Percentiles rank a stretch among this genome's conserved stretches.
These are phyloP conservation scores for Fusarium sp. DNA, from an alignment of 2,329 filamentous ascomycete species.

Conservation along the genomic window DNA sequence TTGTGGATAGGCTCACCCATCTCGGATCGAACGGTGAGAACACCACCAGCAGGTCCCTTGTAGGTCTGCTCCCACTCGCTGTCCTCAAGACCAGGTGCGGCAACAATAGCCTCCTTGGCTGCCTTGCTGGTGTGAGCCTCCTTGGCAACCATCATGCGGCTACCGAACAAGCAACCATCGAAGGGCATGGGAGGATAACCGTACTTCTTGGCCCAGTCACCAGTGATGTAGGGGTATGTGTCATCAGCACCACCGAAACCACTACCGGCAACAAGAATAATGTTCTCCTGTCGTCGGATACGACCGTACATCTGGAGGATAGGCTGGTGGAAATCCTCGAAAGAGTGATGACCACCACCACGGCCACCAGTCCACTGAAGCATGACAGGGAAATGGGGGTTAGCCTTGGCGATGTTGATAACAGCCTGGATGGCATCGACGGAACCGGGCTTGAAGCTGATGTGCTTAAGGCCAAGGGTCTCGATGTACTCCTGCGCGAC, in stretches of 20 bases:
- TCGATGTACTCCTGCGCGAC: conserved; percentile 94
- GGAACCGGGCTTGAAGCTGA: conserved; percentile 93
- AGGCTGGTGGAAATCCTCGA: conserved; percentile 94
- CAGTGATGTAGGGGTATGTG: conserved; percentile 92
- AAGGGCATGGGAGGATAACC: conserved; percentile 95
- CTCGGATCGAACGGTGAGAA: conserved; percentile 96
- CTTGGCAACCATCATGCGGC: conserved; percentile 94
- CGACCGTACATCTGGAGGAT: conserved; percentile 91
- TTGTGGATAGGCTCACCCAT: conserved; percentile 99
- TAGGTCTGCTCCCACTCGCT: conserved; percentile 92
- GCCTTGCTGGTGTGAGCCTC: conserved; percentile 89
- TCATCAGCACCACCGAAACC: conserved; percentile 92
- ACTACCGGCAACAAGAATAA: conserved; percentile 89
- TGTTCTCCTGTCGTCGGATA: conserved; percentile 86
- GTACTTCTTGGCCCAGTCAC: conserved; percentile 86
- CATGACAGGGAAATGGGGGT: conserved; percentile 91
- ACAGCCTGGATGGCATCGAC: conserved; percentile 88
- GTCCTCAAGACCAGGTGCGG: conserved; percentile 85
- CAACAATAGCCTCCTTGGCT: conserved; percentile 90
- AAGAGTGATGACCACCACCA: conserved; percentile 94
- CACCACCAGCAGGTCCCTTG: conserved; percentile 88
- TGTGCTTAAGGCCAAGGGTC: conserved; percentile 92
- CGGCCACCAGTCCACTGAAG: conserved; percentile 96
- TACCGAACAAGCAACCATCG: conserved; percentile 90
- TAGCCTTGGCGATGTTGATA: conserved; percentile 94